Evolutionary conservation across 495 filamentous ascomycete species (phyloP).

Genomic region (Podospora pseudocomata): DNA sequence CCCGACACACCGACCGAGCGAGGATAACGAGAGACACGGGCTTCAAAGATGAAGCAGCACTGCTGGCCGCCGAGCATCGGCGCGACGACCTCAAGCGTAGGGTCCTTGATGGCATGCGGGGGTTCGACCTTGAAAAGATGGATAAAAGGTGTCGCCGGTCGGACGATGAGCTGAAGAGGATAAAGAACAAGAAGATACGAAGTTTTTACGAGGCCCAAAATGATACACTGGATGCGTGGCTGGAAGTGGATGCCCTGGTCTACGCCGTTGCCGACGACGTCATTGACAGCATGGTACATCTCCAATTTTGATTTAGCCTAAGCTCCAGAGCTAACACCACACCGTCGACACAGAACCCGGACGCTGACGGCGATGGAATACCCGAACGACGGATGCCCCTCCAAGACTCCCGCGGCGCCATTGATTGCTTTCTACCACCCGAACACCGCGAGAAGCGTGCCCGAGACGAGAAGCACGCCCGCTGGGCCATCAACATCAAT

Average conservation of each 20-base stretch:
- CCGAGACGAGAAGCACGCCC: slow-evolving; percentile 37
- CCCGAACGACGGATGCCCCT: slow-evolving; percentile 42
- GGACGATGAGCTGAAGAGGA: slow-evolving; percentile 43
- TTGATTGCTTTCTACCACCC: slow-evolving; percentile 46
- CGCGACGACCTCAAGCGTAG: slow-evolving; percentile 38
- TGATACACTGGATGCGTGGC: slow-evolving; percentile 47
- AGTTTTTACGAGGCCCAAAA: slow-evolving; percentile 51
- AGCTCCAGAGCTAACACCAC: neutral
- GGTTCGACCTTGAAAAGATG: slow-evolving; percentile 35
- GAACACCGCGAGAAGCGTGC: slow-evolving; percentile 45
- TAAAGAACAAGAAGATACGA: slow-evolving; percentile 47
- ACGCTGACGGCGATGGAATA: slow-evolving; percentile 48
- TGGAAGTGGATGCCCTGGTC: slow-evolving; percentile 51
- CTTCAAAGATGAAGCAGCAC: slow-evolving; percentile 9
- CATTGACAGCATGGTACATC: slow-evolving; percentile 42
- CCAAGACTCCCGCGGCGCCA: slow-evolving; percentile 34
- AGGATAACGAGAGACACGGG: slow-evolving; percentile 1
- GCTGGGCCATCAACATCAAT: slow-evolving; percentile 54
- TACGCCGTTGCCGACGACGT: slow-evolving; percentile 50
- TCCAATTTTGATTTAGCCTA: neutral
- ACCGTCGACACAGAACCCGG: slow-evolving; percentile 34
- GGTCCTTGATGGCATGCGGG: slow-evolving; percentile 36
- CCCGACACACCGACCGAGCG: slow-evolving; percentile 1
- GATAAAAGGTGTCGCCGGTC: slow-evolving; percentile 41
- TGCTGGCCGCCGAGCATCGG: slow-evolving; percentile 15